Evolutionary conservation across 129 eudicot species (phyloP).

Genomic region (Mikania micrantha): DNA sequence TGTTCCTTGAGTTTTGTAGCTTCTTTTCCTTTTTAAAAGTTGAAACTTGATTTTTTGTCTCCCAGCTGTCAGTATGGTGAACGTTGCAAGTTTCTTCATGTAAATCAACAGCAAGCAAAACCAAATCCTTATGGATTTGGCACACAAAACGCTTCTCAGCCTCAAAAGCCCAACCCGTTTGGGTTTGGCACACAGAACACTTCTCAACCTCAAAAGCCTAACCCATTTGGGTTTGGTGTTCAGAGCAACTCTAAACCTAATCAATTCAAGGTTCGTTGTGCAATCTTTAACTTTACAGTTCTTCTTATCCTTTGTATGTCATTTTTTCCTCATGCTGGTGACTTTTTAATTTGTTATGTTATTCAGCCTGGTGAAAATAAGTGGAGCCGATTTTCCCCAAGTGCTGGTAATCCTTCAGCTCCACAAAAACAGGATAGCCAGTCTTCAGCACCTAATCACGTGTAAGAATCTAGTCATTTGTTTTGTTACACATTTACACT

Average conservation of each 20-base stretch:
- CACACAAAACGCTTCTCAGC: slow-evolving; percentile 47
- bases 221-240: slow-evolving; percentile 96
- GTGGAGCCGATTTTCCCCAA: slow-evolving; percentile 66
- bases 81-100: slow-evolving; percentile 76
- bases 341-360: slow-evolving; percentile 3
- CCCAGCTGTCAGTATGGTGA: slow-evolving; percentile 86
- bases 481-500: background rate
- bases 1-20: slow-evolving; percentile 2
- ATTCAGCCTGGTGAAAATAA: slow-evolving; percentile 85
- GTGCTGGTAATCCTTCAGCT: slow-evolving; percentile 28
- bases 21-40: background rate
- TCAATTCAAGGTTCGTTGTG: slow-evolving; percentile 56
- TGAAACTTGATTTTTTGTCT: slow-evolving; percentile 12
- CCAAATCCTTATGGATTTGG: slow-evolving; percentile 77
- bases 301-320: background rate
- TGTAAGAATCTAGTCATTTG: slow-evolving; percentile 39
- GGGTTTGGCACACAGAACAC: slow-evolving; percentile 72
- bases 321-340: background rate
- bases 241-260: slow-evolving; percentile 50
- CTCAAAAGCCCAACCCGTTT: slow-evolving; percentile 50
- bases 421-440: slow-evolving; percentile 51
- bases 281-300: background rate
- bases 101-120: slow-evolving; percentile 50
- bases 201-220: slow-evolving; percentile 58
- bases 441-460: slow-evolving; percentile 48